These are phyloP conservation scores for Millerago galiae DNA, from an alignment of 805 yeast species.

Conservation along the genomic window DNA sequence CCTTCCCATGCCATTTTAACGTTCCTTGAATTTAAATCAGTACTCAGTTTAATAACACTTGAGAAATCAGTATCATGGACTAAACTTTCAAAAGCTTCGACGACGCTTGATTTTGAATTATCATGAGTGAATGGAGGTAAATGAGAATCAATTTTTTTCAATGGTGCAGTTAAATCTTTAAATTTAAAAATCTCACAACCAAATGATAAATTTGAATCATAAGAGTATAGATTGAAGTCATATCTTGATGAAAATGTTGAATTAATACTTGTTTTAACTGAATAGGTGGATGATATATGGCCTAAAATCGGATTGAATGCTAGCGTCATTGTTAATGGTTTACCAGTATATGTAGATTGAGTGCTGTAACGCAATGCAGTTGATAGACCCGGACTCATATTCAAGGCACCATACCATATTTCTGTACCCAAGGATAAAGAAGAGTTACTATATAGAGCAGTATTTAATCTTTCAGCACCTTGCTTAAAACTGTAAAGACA, in stretches of 20 bases:
- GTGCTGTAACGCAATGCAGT: conserved; percentile 82
- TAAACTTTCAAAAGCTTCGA: conserved; percentile 43
- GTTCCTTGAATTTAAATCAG: conserved; percentile 57
- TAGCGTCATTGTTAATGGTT: conserved; percentile 82
- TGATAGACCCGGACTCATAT: conserved; percentile 86
- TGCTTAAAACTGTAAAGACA: conserved; percentile 59
- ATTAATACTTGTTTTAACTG: conserved; percentile 69
- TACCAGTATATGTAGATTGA: conserved; percentile 77
- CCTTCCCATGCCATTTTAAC: conserved; percentile 84
- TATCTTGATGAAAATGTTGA: conserved; percentile 79
- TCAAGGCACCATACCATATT: conserved; percentile 77
- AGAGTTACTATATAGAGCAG: conserved; percentile 50
- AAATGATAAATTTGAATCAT: conserved; percentile 75
- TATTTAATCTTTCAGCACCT: conserved; percentile 31
- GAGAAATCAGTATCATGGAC: conserved; percentile 51
- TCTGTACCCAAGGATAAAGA: conserved; percentile 77
- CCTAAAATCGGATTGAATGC: conserved; percentile 89
- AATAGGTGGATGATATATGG: conserved; percentile 78
- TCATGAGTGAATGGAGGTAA: conserved; percentile 27
- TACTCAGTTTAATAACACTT: conserved; percentile 67
- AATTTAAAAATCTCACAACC: conserved; percentile 81
- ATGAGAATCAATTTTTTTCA: conserved; percentile 20
- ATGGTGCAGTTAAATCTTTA: conserved; percentile 14
- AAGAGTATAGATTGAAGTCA: conserved; percentile 87
- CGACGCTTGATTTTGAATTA: conserved; percentile 30